These are phyloP conservation scores for Aspergillus pseudonomiae DNA, from an alignment of 2,329 filamentous ascomycete genomes.

Conservation along the genomic window DNA sequence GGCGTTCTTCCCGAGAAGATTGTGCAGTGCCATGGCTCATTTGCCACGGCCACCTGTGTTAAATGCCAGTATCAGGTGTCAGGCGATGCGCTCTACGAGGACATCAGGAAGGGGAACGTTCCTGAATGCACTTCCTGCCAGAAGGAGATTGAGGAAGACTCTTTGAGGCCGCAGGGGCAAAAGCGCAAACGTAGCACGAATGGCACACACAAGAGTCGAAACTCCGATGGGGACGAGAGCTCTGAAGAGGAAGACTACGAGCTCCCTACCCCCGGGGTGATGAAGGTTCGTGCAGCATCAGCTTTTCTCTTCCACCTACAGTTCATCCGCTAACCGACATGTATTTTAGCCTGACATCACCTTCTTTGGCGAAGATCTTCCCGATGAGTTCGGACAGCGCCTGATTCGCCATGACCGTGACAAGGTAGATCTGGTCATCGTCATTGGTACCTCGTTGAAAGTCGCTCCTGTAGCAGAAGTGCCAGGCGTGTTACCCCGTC, in stretches of 20 bases:
- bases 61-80: slow-evolving; percentile 74
- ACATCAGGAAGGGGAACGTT: slow-evolving; percentile 75
- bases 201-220: slow-evolving; percentile 54
- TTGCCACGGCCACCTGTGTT: slow-evolving; percentile 87
- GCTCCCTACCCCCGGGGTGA: slow-evolving; percentile 72
- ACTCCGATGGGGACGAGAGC: slow-evolving; percentile 58
- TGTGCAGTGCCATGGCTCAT: slow-evolving; percentile 95
- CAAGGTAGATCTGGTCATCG: slow-evolving; percentile 83
- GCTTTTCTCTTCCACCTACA: background rate
- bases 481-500: slow-evolving; percentile 73
- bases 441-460: slow-evolving; percentile 95
- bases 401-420: slow-evolving; percentile 81
- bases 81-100: slow-evolving; percentile 76
- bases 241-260: slow-evolving; percentile 64
- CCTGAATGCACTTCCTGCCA: slow-evolving; percentile 77
- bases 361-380: slow-evolving; percentile 92
- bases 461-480: slow-evolving; percentile 95
- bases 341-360: slow-evolving; percentile 80
- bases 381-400: slow-evolving; percentile 77
- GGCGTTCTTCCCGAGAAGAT: slow-evolving; percentile 80
- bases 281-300: slow-evolving; percentile 59
- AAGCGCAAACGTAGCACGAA: slow-evolving; percentile 59
- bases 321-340: slow-evolving; percentile 18
- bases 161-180: slow-evolving; percentile 48
- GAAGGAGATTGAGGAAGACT: slow-evolving; percentile 50